Conservation (phyloP, 805 yeast species). For the Myxozyma neglecta region DNA sequence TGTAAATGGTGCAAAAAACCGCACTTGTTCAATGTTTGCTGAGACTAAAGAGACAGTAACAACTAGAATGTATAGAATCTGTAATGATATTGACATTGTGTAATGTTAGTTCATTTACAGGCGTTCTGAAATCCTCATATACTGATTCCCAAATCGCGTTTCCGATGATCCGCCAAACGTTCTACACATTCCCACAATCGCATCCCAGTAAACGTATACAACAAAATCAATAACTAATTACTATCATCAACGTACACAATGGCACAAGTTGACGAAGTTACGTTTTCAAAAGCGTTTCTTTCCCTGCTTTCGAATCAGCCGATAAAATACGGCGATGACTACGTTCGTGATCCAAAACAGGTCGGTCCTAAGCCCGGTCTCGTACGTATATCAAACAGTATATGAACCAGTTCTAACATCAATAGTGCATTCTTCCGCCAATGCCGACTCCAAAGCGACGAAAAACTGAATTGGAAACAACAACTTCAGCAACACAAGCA, state of each 20-base stretch:
- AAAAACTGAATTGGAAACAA: not conserved
- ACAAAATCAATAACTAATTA: too few relatives aligned
- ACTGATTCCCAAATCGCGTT: not conserved
- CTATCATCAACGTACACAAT: not conserved
- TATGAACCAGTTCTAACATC: not conserved
- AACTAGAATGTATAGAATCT: not conserved
- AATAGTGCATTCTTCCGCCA: constrained; percentile 18
- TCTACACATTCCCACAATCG: not conserved
- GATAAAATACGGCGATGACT: constrained; percentile 20
- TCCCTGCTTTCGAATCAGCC: constrained; percentile 20
- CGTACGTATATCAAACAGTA: constrained; percentile 2
- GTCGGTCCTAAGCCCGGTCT: constrained; percentile 9
- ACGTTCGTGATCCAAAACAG: constrained; percentile 7
- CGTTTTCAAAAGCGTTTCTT: constrained; percentile 26
- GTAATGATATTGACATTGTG: not conserved
- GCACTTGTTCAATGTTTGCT: constrained; percentile 31
- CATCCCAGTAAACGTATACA: too few relatives aligned
- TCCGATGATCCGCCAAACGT: not conserved
- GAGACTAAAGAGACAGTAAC: not conserved
- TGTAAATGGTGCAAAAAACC: constrained; percentile 29
- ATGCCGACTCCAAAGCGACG: constrained; percentile 21
- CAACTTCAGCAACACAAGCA: not conserved
- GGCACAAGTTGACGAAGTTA: constrained; percentile 26
- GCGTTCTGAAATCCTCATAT: not conserved
- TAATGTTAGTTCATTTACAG: not conserved